Base-by-base conservation (phyloP, 2,329 filamentous ascomycete genomes). In the Aureobasidium sp. region DNA sequence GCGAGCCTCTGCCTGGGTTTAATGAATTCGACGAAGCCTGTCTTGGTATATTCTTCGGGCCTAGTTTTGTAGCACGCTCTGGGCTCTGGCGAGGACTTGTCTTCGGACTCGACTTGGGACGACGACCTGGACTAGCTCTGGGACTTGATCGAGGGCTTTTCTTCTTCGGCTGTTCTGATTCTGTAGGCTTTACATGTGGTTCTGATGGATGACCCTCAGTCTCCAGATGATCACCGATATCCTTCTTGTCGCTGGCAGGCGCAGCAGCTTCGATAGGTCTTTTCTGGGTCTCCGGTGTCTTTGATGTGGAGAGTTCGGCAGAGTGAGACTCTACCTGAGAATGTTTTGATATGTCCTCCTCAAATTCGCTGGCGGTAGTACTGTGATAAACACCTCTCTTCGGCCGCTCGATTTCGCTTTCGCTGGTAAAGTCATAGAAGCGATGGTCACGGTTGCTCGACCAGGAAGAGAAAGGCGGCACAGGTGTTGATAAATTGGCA, bases 401-500 rank as follows among this genome's bases (percentile, higher is more conserved):
- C 13, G 56, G 52, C 29, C 63, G 46, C 55, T 65, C 63, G 5
- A 55, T 39, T 26, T 59, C 29, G 37, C 52, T 65, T 20, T 65
- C 61, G 26, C 61, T 65, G 29, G 59, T 63, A 60, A 60, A 61
- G 39, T 65, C 61, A 46, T 63, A 61, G 62, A 62, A 65, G 29
- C 57, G 56, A 37, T 55, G 56, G 15, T 60, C 51, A 39, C 63
- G 59, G 9, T 52, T 59, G 57, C 55, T 63, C 10, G 62, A 53
- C 55, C 55, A 63, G 10, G 48, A 47, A 39, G 56, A 41, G 37
- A 66, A 64, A 53, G 64, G 60, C 44, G 43, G 63, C 37, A 63
- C 34, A 26, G 52, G 64, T 39, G 52, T 64, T n/a, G 48, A 62
- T 26, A 73, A 62, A 57, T 66, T 69, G 13, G 62, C 68, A 20